phyloP scores from a whole-genome alignment of 2,329 filamentous ascomycete genomes.

The Westerdykella aurantiaca region DNA sequence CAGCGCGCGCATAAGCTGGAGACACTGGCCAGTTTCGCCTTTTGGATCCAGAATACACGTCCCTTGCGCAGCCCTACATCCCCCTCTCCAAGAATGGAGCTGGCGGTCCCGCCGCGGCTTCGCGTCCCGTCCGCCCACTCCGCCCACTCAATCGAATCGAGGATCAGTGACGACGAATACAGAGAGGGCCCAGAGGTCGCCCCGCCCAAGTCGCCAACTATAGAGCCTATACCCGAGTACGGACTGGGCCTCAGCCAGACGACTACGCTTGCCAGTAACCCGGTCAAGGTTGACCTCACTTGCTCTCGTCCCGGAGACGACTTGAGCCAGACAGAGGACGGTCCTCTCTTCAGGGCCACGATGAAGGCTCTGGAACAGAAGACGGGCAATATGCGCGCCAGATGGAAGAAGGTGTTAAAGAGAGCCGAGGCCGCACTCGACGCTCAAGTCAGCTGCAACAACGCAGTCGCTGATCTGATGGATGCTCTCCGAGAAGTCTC shows the following conservation, averaged over 20 bases:
- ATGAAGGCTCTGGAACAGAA: constrained; percentile 96
- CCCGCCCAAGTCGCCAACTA: constrained; percentile 44
- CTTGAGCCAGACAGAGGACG: constrained; percentile 79
- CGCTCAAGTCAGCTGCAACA: constrained; percentile 78
- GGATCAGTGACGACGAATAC: constrained; percentile 65
- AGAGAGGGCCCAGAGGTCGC: constrained; percentile 34
- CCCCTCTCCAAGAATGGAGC: constrained; percentile 65
- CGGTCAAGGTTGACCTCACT: constrained; percentile 78
- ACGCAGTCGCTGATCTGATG: constrained; percentile 75
- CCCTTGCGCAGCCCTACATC: constrained; percentile 36
- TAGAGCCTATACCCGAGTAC: constrained; percentile 46
- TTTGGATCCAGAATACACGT: constrained; percentile 76
- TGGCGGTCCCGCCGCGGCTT: constrained; percentile 67
- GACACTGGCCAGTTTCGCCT: constrained; percentile 86
- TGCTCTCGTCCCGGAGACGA: constrained; percentile 78
- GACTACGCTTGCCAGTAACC: constrained; percentile 33
- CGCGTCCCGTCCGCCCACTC: constrained; percentile 83
- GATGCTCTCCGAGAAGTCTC: constrained; percentile 83
- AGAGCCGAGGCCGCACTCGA: constrained; percentile 83
- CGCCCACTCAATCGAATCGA: constrained; percentile 75
- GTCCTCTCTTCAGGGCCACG: constrained; percentile 89
- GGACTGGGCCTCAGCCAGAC: constrained; percentile 39
- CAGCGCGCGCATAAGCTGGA: constrained; percentile 83
- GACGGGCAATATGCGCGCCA: constrained; percentile 84
- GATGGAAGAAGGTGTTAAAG: constrained; percentile 95